Conservation (phyloP, 495 filamentous ascomycete species). For the Aspergillus incahuasiensis region DNA sequence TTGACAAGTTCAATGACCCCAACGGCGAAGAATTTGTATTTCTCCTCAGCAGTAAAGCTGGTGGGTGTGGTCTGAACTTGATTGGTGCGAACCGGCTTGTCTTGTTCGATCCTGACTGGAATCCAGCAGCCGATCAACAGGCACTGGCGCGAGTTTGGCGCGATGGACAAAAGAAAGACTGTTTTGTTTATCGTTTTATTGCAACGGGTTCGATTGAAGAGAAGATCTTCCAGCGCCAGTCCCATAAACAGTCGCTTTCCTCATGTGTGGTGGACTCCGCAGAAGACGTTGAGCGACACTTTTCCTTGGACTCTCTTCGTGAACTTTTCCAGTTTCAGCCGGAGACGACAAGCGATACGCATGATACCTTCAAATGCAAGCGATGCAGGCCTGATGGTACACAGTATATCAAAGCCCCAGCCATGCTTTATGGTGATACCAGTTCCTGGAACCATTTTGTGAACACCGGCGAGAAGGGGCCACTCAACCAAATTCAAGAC, state of each 20-base stretch:
- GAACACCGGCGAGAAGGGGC: constrained; percentile 64
- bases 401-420: constrained; percentile 82
- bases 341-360: constrained; percentile 83
- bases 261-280: constrained; percentile 97
- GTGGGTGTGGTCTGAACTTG: constrained; percentile 93
- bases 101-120: constrained; percentile 99
- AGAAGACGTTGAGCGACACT: constrained; percentile 96
- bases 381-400: constrained; percentile 81
- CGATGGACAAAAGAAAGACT: constrained; percentile 98
- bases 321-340: constrained; percentile 91
- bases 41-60: constrained; percentile 91
- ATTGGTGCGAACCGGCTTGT: constrained; percentile 97
- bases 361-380: constrained; percentile 99
- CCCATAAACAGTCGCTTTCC: constrained; percentile 94
- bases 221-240: constrained; percentile 98
- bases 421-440: constrained; percentile 95
- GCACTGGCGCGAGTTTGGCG: constrained; percentile 96
- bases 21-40: constrained; percentile 90
- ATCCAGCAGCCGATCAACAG: constrained; percentile 97
- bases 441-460: constrained; percentile 98
- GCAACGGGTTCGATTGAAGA: constrained; percentile 97
- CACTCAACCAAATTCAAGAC: constrained; percentile 81
- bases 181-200: constrained; percentile 98
- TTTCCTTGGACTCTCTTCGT: constrained; percentile 78
- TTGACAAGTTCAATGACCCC: constrained; percentile 97